phyloP scores from a whole-genome alignment of 2,329 filamentous ascomycete species.

The Xylaria sp. region DNA sequence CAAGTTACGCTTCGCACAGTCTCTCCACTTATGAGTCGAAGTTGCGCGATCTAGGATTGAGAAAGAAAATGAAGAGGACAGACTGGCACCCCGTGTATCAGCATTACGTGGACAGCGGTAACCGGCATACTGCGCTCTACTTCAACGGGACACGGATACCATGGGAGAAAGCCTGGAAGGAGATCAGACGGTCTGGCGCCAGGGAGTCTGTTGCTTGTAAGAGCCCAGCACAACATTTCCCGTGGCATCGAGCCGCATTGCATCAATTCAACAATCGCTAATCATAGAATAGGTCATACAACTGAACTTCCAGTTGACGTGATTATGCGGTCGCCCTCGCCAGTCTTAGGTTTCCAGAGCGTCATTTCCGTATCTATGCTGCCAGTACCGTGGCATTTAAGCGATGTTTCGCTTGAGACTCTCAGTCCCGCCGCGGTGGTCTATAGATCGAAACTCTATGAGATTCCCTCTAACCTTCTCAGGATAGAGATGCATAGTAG shows the following conservation, averaged over 20 bases:
- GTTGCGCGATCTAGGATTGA: conserved; percentile 4
- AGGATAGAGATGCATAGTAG: neutral
- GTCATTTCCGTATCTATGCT: neutral
- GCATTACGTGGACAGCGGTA: neutral
- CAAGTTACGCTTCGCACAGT: neutral
- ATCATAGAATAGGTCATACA: neutral
- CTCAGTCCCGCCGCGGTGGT: neutral
- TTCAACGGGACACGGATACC: neutral
- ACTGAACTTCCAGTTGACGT: neutral
- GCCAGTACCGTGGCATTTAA: conserved; percentile 1
- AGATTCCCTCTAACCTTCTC: conserved; percentile 8
- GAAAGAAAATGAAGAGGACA: conserved; percentile 6
- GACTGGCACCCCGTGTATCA: conserved; percentile 2
- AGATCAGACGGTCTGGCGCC: conserved; percentile 9
- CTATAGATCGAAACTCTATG: neutral
- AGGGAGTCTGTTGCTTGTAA: conserved; percentile 1
- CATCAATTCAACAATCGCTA: neutral
- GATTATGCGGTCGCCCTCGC: conserved; percentile 11
- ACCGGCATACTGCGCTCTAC: neutral
- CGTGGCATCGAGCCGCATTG: too few species aligned
- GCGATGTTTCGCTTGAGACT: neutral
- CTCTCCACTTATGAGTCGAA: conserved; percentile 8
- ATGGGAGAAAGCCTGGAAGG: conserved; percentile 11
- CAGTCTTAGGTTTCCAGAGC: neutral
- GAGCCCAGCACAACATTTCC: neutral